Conservation (phyloP, 169 alveolate species). For the Blepharisma undulans region DNA sequence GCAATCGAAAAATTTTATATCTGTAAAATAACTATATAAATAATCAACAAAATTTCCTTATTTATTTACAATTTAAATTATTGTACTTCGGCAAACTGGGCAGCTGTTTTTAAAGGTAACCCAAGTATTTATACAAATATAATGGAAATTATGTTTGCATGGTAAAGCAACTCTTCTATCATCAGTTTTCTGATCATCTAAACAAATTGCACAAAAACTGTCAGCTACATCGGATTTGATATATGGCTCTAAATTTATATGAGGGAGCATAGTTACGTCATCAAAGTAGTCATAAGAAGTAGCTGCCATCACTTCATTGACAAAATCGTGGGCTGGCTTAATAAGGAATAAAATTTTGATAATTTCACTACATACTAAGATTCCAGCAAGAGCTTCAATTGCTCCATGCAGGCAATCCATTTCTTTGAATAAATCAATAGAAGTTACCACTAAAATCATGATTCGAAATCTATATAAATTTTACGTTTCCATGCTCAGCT, state of each 20-base stretch:
- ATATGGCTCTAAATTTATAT: not conserved
- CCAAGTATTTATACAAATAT: slow-evolving; percentile 43
- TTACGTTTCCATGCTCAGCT: not conserved
- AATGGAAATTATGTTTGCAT: slow-evolving; percentile 47
- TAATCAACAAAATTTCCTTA: no score
- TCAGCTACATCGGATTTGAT: not conserved
- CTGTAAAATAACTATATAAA: no score
- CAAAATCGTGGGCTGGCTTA: not conserved
- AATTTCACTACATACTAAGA: not conserved
- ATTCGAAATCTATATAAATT: no score
- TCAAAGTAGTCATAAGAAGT: not conserved
- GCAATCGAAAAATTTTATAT: no score
- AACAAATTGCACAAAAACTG: slow-evolving; percentile 27
- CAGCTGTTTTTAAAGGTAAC: slow-evolving; percentile 21
- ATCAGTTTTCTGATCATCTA: not conserved
- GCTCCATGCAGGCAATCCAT: not conserved
- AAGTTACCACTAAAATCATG: not conserved
- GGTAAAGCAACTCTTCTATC: slow-evolving; percentile 39
- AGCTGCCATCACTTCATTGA: not conserved
- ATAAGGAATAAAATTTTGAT: not conserved
- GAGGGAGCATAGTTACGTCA: not conserved
- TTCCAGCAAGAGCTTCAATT: not conserved
- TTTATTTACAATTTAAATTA: not conserved
- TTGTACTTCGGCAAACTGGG: slow-evolving; percentile 43
- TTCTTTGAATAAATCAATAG: not conserved